Evolutionary conservation across 768 basidiomycete genomes (phyloP), one percentile per base, ranked within the genome.

Genomic region (Leccinum ochraceum): DNA sequence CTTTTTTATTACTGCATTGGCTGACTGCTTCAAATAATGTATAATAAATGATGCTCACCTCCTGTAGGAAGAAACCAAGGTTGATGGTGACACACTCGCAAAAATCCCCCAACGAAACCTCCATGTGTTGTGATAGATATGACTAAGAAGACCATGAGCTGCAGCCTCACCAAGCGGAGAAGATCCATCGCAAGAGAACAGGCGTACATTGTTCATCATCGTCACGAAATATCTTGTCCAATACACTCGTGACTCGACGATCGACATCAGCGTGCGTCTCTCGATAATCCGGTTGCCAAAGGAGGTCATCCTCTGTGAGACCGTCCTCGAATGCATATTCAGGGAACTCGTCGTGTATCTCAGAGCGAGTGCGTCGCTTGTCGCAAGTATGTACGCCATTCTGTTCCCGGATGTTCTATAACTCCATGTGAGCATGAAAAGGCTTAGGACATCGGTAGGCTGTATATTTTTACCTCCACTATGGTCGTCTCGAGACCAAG

Each of bases 361-460:
- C 77, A 0, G 81, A 75, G n/a, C 75, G 75, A 1, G 81, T 75
- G n/a, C 76, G 75, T 17, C 88, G 81, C 59, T 81, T 80, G 72
- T 92, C 89, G 66, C 89, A 90, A 1, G 88, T 88, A 65, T 89
- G 87, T 5, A 81, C 77, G 0, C 88, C 88, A 57, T 80, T 24
- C n/a, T 60, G 78, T 71, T 92, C 89, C 30, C 88, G 82, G 48
- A 84, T 80, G 60, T 87, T 80, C 89, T 90, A 26, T 22, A 20
- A 11, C 22, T 14, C 48, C 16, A n/a, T 9, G 20, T 52, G 24
- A 52, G 30, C 17, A 46, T 20, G 44, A 52, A 50, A 50, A 26
- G 24, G 26, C 49, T 16, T 17, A 11, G 8, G 14, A 16, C 14
- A 50, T 20, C 24, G 16, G 49, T 26, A 50, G 6, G 22, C 3